Percentiles rank a stretch among this genome's conserved stretches.
These are phyloP conservation scores for Piedraia hortae DNA, from an alignment of 2,329 filamentous ascomycete genomes.

Conservation along the genomic window DNA sequence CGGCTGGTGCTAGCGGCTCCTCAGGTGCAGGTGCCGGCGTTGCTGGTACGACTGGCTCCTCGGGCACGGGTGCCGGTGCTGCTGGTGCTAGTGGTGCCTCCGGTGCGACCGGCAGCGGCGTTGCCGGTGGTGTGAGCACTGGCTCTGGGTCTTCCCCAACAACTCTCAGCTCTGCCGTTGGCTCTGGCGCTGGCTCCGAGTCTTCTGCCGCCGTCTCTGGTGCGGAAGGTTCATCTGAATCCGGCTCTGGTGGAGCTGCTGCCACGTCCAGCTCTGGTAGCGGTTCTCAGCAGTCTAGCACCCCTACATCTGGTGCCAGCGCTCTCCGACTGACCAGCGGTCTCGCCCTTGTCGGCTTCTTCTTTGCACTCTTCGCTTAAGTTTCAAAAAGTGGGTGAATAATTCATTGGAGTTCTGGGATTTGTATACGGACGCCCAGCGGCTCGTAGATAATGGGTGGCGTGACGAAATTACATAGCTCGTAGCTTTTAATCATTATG, in stretches of 20 bases:
- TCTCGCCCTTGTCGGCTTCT: conserved; percentile 1
- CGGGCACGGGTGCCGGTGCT: no score
- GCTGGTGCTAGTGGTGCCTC: background rate
- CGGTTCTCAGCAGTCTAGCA: no score
- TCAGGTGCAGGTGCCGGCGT: background rate
- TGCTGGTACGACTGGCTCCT: no score
- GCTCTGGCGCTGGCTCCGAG: background rate
- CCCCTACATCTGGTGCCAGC: conserved; percentile 1
- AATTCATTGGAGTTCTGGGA: no score
- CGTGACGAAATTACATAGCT: no score
- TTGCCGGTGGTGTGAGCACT: background rate
- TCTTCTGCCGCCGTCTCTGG: conserved; percentile 1
- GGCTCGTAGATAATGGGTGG: no score
- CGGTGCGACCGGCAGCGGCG: background rate
- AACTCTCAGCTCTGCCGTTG: conserved; percentile 1
- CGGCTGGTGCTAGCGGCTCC: background rate
- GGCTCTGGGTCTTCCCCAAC: background rate
- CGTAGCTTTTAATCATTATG: no score
- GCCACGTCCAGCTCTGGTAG: background rate
- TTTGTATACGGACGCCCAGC: no score
- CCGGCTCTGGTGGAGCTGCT: background rate
- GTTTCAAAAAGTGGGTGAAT: no score
- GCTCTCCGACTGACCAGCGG: background rate
- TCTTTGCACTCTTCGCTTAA: conserved; percentile 1
- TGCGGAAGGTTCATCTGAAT: conserved; percentile 1